phyloP scores from a whole-genome alignment of 331 rosid genomes.

The Stylosanthes scabra region DNA sequence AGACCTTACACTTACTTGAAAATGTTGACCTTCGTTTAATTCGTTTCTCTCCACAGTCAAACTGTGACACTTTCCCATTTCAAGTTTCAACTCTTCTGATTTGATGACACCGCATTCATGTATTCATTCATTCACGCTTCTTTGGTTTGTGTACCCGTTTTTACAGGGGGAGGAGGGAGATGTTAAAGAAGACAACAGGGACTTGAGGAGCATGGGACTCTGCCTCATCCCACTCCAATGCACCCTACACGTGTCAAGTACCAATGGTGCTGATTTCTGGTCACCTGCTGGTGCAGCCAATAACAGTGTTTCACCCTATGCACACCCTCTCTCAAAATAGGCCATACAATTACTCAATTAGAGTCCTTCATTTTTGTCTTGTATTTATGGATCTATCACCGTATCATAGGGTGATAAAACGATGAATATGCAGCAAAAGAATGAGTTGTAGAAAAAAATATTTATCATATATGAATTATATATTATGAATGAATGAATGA shows the following conservation, averaged over 20 bases:
- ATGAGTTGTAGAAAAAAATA: no score
- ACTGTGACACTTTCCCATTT: conserved; percentile 42
- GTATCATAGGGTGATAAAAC: no score
- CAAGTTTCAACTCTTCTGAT: conserved; percentile 22
- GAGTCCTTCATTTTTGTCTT: no score
- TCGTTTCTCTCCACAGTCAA: no score
- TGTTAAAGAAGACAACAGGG: conserved; percentile 37
- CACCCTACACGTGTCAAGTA: conserved; percentile 68
- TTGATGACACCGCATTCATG: conserved; percentile 26
- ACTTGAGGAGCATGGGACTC: conserved; percentile 67
- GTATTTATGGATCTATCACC: no score
- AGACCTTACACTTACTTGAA: conserved; percentile 20
- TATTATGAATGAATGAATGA: no score
- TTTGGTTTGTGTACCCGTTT: conserved; percentile 4
- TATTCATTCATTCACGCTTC: no score
- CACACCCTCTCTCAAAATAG: not conserved
- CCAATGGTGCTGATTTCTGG: conserved; percentile 97
- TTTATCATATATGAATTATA: no score
- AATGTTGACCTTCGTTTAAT: conserved; percentile 34
- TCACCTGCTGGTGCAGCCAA: conserved; percentile 62
- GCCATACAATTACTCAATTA: no score
- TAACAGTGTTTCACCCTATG: conserved; percentile 39
- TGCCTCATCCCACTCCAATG: conserved; percentile 80
- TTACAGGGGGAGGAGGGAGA: conserved; percentile 50
- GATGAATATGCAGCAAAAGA: no score